Percentiles rank a stretch among this genome's conserved stretches.
These are phyloP conservation scores for Cordyceps militaris DNA, from an alignment of 2,329 filamentous ascomycete species.

Conservation along the genomic window DNA sequence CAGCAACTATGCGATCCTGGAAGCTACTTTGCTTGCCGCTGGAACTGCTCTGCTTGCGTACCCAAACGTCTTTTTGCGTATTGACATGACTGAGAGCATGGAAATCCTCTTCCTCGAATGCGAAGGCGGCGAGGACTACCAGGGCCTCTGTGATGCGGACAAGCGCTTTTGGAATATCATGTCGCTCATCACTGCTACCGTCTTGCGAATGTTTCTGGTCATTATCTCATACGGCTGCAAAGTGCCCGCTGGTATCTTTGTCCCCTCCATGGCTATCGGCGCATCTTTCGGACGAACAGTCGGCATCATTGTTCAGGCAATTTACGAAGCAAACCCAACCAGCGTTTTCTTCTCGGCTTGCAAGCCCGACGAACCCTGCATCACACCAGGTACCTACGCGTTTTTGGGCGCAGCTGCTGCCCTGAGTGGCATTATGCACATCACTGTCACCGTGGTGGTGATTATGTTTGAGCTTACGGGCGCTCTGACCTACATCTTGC, in stretches of 20 bases:
- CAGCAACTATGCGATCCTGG: slow-evolving; percentile 72
- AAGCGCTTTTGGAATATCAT: slow-evolving; percentile 72
- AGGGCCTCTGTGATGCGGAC: slow-evolving; percentile 75
- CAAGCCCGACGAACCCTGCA: slow-evolving; percentile 85
- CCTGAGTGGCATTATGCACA: slow-evolving; percentile 94
- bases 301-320: slow-evolving; percentile 86
- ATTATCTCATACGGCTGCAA: slow-evolving; percentile 97
- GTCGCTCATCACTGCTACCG: slow-evolving; percentile 70
- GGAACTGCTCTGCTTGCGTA: slow-evolving; percentile 91
- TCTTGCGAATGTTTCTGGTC: slow-evolving; percentile 75
- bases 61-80: slow-evolving; percentile 87
- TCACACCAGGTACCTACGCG: slow-evolving; percentile 94
- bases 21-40: slow-evolving; percentile 76
- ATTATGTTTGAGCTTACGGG: slow-evolving; percentile 99
- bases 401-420: slow-evolving; percentile 90
- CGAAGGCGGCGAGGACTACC: slow-evolving; percentile 79
- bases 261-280: slow-evolving; percentile 95
- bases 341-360: slow-evolving; percentile 85
- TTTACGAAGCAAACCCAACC: slow-evolving; percentile 76
- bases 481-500: slow-evolving; percentile 93
- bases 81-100: slow-evolving; percentile 99
- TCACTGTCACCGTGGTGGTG: slow-evolving; percentile 92
- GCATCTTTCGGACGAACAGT: slow-evolving; percentile 89
- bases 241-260: slow-evolving; percentile 95
- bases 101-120: slow-evolving; percentile 95